Base-by-base conservation (phyloP, 495 filamentous ascomycete species). In the Penicillium cataractarum region DNA sequence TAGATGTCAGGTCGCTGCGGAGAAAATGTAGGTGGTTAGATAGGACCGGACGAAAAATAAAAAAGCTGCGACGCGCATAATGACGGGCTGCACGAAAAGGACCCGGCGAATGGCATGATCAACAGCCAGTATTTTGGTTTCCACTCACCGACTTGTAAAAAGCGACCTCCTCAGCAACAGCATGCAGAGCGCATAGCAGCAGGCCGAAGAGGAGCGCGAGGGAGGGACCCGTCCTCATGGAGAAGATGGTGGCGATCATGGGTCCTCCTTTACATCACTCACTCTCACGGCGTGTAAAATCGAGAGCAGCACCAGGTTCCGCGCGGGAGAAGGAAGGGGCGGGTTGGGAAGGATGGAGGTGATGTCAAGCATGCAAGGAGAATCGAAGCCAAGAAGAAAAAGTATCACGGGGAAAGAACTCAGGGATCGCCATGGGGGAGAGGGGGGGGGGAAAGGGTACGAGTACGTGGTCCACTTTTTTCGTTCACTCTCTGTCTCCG, bases 1-100 rank as follows among this genome's bases (percentile, higher is more conserved):
- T 71, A 76, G 24, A 81, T 74, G 57, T 81, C 78, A 31, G 78
- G 78, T 64, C 78, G 65, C 78, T 80, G 64, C 8, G 8, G 53
- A 54, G 26, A 35, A n/a, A 33, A 33, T 17, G 8, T 22, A 29
- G 29, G 22, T 51, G 19, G 12, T 33, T 57, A 42, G 58, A 64
- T 64, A 63, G 62, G 26, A 32, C 21, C 2, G 21, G 26, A 3
- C 21, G 17, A 32, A 22, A 31, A 19, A 3, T 10, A 7, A 32
- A 22, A 31, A 19, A 35, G 27, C 7, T 15, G 12, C 51, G 31
- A 21, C 51, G 32, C n/a, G 31, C 27, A 37, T 37, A n/a, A 54
- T 7, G 7, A 27, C 8, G 13, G 6, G 1, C 2, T n/a, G 49
- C 49, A 17, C 29, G n/a, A 42, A 54, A 35, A 15, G 33, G n/a